A percentile compares a stretch with the other conserved stretches of the same genome.
Conservation (phyloP, 2,329 filamentous ascomycete genomes). For the Claviceps sp. region DNA sequence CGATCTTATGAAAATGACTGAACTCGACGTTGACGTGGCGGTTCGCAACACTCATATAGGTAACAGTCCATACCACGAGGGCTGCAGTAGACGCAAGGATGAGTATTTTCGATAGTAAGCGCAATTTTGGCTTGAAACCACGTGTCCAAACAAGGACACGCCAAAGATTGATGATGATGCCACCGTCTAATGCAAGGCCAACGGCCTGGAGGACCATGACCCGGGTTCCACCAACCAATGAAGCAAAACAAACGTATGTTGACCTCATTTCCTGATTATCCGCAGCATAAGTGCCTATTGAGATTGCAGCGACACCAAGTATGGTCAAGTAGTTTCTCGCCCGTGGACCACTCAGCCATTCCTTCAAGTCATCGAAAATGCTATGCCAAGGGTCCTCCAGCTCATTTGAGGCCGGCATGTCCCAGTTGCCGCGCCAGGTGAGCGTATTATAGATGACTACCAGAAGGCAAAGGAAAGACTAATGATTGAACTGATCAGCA, state of each 20-base stretch:
- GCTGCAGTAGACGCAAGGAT: constrained; percentile 25
- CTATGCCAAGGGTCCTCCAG: constrained; percentile 35
- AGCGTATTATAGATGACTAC: constrained; percentile 32
- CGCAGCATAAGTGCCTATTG: constrained; percentile 28
- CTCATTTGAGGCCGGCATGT: constrained; percentile 17
- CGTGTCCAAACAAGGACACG: constrained; percentile 37
- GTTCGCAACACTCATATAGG: constrained; percentile 15
- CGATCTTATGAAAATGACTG: constrained; percentile 33
- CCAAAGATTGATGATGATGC: constrained; percentile 35
- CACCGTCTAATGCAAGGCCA: constrained; percentile 32
- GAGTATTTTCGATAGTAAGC: constrained; percentile 29
- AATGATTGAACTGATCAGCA: neutral
- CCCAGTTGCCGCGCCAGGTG: constrained; percentile 19
- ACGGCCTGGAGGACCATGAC: constrained; percentile 28
- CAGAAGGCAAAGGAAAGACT: constrained; percentile 34
- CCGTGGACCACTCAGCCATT: constrained; percentile 32
- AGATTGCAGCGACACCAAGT: constrained; percentile 24
- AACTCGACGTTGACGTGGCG: constrained; percentile 18
- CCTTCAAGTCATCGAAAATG: constrained; percentile 31
- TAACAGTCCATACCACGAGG: constrained; percentile 22
- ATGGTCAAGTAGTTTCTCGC: constrained; percentile 22
- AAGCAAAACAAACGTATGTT: constrained; percentile 36
- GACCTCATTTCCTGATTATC: constrained; percentile 27
- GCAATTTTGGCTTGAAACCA: constrained; percentile 33
- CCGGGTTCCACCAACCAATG: constrained; percentile 23